Base-by-base conservation (phyloP, 371 early-diverging fungal genomes). In the Mortierella sp. region DNA sequence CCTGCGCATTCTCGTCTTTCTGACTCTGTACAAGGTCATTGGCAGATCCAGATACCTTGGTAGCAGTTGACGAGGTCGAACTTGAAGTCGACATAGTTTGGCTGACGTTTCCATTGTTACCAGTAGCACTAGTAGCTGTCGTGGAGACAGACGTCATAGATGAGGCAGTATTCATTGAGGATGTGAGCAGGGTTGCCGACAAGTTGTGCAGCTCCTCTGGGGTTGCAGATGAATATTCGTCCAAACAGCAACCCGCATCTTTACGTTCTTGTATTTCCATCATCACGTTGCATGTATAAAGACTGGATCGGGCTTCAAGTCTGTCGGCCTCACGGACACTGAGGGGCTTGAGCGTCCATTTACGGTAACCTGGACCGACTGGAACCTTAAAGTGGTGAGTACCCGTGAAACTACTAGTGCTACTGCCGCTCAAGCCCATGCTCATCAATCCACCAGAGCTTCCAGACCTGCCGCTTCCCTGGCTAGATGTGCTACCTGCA, bases 301-400 rank as follows among this genome's bases (percentile, higher is more conserved):
- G 51, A 12, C 62, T 69, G 20, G 76, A 80, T 8, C 81, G 72
- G 16, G 81, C 81, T 54, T 80, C 81, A 0, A 80, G 66, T 16
- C 76, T 39, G 45, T 80, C 81, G 8, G 81, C 81, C 24, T 80
- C 81, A 4, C 81, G 81, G 1, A 80, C 81, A 35, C 72, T 75
- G 63, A 80, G 66, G 1, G 81, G 81, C 37, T 80, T 80, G 8
- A 80, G 61, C n/a, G 76, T 80, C 81, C 81, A 80, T 35, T 80
- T 80, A 20, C 81, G 67, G n/a, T 80, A 80, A 16, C 81, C 81
- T 18, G 81, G 81, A 0, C 81, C 81, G 3, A 80, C 49, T 37
- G 76, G 76, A 0, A 75, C 73, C 24, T 66, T 72, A 30, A 62
- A 58, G 24, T 76, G 68, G 32, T 63, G 68, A 6, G 68, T 64